A percentile compares a stretch with the other conserved stretches of the same genome.
These are phyloP conservation scores for Farysia itapuensis DNA, from an alignment of 1,284 basidiomycete genomes.

Conservation along the genomic window DNA sequence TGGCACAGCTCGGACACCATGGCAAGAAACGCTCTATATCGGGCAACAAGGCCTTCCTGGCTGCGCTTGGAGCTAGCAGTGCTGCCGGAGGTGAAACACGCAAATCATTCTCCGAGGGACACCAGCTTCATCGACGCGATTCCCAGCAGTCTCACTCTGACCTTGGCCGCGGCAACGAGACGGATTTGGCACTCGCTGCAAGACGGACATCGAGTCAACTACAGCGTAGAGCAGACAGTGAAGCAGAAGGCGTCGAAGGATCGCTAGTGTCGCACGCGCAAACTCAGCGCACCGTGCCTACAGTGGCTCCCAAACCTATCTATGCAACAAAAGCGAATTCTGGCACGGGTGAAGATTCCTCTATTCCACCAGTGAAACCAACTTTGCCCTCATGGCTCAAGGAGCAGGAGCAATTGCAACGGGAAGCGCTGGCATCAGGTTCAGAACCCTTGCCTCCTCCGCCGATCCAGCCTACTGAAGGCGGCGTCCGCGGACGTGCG, in stretches of 20 bases:
- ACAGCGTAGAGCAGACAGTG: conserved; percentile 21
- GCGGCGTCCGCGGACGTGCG: conserved; percentile 14
- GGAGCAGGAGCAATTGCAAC: conserved; percentile 56
- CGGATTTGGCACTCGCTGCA: conserved; percentile 9
- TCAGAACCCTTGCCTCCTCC: conserved; percentile 41
- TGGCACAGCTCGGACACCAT: conserved; percentile 16
- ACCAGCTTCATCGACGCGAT: conserved; percentile 20
- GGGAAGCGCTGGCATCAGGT: conserved; percentile 41
- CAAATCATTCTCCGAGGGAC: conserved; percentile 5
- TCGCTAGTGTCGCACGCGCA: conserved; percentile 12
- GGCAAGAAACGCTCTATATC: conserved; percentile 42
- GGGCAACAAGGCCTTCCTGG: conserved; percentile 29
- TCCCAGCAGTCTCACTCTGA: conserved; percentile 31
- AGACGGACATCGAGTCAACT: conserved; percentile 22
- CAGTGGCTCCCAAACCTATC: conserved; percentile 48
- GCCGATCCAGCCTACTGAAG: conserved; percentile 34
- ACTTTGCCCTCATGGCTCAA: conserved; percentile 54
- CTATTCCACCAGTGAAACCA: conserved; percentile 32
- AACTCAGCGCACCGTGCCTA: conserved; percentile 22
- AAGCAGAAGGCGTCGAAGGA: conserved; percentile 16
- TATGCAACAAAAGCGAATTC: conserved; percentile 35
- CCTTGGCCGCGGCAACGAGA: conserved; percentile 9
- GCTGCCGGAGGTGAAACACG: conserved; percentile 13
- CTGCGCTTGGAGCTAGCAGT: conserved; percentile 1
- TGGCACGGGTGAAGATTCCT: conserved; percentile 4